Percentiles rank a stretch among this genome's conserved stretches.
Evolutionary conservation across 78 protist genomes (phyloP).

Genomic region (Planoprotostelium fungivorum): DNA sequence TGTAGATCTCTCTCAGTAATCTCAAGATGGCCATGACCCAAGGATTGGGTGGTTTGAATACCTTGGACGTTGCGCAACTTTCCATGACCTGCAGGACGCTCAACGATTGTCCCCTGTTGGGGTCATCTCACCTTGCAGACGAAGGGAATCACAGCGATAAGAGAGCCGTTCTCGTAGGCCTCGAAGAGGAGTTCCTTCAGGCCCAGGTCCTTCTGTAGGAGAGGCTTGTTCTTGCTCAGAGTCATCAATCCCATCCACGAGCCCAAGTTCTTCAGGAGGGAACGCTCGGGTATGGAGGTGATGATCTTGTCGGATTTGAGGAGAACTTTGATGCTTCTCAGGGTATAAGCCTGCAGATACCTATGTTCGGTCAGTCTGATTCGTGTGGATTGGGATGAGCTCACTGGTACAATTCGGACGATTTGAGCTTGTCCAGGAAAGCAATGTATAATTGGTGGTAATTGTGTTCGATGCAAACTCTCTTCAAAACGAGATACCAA

Average conservation of each 20-base stretch:
- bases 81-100: conserved; percentile 57
- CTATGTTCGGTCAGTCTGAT: not conserved
- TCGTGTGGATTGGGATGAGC: conserved; percentile 23
- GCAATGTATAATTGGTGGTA: conserved; percentile 76
- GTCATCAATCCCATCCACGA: conserved; percentile 94
- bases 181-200: conserved; percentile 88
- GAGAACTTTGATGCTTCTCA: conserved; percentile 13
- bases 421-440: conserved; percentile 53
- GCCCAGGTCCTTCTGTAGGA: conserved; percentile 82
- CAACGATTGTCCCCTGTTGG: not conserved
- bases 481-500: conserved; percentile 86
- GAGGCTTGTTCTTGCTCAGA: conserved; percentile 86
- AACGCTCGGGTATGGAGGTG: conserved; percentile 63
- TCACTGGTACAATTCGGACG: conserved; percentile 16
- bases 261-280: conserved; percentile 93
- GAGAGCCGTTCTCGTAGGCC: conserved; percentile 67
- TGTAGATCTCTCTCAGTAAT: conserved; percentile 83
- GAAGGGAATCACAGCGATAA: conserved; percentile 92
- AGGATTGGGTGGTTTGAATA: conserved; percentile 94
- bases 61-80: conserved; percentile 29
- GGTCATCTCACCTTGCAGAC: conserved; percentile 68
- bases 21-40: conserved; percentile 89
- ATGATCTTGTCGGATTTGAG: conserved; percentile 69
- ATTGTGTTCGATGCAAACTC: conserved; percentile 89
- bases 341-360: not conserved